Base-by-base conservation (phyloP, 768 basidiomycete genomes). In the Amanita muscaria region DNA sequence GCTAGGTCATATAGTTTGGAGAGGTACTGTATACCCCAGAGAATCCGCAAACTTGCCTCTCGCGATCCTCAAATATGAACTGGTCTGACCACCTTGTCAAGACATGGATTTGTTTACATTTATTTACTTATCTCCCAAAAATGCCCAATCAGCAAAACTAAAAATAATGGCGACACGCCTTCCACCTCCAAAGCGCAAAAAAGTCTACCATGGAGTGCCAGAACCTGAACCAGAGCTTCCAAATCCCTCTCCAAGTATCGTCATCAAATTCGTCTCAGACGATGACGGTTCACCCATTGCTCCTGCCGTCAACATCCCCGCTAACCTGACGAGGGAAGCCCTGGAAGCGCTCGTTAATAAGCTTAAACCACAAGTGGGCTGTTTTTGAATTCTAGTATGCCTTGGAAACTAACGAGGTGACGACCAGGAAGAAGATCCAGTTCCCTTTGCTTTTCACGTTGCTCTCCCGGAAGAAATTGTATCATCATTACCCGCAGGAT, bases 221-320 rank as follows among this genome's bases (percentile, higher is more conserved):
- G 77, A 79, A 49, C 83, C 83, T 21, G 76, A 69, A 29, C 70
- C 69, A 48, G 75, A 78, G 46, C 59, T 63, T 3, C 53, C 60
- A 12, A 60, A 32, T 31, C 59, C 63, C n/a, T 54, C 79, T 0
- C 35, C 24, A 4, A 81, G 82, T 50, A 67, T 98, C 46, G 74
- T 97, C 12, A 91, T 96, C 16, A 90, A 94, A 56, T 97, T 98
- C 59, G 81, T 92, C 21, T 85, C 84, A 3, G 88, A 93, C 47
- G 84, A 92, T 40, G 85, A 93, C 61, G 90, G 83, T 0, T 66
- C 69, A 46, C 65, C 79, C 3, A 68, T 98, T 16, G 93, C 91
- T 18, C 91, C 93, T 40, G 80, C 87, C 0, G 81, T 98, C 58
- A 90, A 79, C 61, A 64, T 97, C 38, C 93, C 91, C 10, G 88